These are phyloP conservation scores for Suillus hirtellus DNA, from an alignment of 768 basidiomycete species.

Conservation along the genomic window DNA sequence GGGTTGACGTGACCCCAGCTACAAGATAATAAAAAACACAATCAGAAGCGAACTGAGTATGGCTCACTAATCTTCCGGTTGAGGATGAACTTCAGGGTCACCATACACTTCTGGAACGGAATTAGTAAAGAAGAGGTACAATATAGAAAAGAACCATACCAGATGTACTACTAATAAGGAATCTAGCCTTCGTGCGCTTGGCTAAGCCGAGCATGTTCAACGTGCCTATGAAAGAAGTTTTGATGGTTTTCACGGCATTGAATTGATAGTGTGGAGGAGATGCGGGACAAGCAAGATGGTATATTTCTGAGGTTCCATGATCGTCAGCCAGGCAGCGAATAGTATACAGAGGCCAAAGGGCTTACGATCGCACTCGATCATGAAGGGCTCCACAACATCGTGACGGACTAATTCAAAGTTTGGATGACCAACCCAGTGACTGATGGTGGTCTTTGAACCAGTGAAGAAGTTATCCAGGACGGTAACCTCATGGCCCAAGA, in stretches of 20 bases:
- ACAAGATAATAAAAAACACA: conserved; percentile 21
- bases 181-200: conserved; percentile 95
- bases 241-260: conserved; percentile 97
- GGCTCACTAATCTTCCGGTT: conserved; percentile 90
- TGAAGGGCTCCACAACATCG: conserved; percentile 95
- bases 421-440: conserved; percentile 96
- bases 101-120: conserved; percentile 86
- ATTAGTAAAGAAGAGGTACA: conserved; percentile 7
- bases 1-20: conserved; percentile 99
- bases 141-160: conserved; percentile 46
- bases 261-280: conserved; percentile 98
- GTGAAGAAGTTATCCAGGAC: conserved; percentile 99
- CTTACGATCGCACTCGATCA: conserved; percentile 98
- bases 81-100: conserved; percentile 97
- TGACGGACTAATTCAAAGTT: conserved; percentile 99
- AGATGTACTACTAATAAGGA: conserved; percentile 94
- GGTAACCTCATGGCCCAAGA: conserved; percentile 96
- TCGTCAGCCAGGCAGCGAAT: conserved; percentile 8
- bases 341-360: conserved; percentile 16
- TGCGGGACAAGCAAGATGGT: conserved; percentile 97
- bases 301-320: conserved; percentile 67
- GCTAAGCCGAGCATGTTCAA: conserved; percentile 98
- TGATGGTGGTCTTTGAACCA: conserved; percentile 94
- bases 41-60: background rate
- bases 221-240: conserved; percentile 98